Conservation (phyloP, 148 eudicot species). For the Pouteria glomerata region DNA sequence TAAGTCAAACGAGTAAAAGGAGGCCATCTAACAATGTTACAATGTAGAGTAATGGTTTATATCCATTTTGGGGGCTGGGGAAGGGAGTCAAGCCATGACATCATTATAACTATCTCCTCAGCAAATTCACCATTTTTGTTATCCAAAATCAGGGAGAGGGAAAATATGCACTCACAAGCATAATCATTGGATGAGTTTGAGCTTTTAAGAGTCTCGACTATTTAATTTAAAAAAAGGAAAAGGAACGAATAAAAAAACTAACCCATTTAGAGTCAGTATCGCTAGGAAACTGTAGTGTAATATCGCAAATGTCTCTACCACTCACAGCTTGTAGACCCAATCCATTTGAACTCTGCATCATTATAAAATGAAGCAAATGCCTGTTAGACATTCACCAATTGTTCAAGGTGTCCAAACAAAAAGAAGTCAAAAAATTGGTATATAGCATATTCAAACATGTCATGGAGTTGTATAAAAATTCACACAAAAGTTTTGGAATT, state of each 20-base stretch:
- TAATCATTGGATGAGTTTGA: conserved; percentile 1
- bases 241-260: conserved; percentile 19
- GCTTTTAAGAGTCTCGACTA: conserved; percentile 1
- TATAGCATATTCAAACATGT: background rate
- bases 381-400: background rate
- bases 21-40: background rate
- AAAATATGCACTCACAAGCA: background rate
- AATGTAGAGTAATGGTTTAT: too few species aligned
- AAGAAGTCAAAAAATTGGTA: background rate
- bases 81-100: background rate
- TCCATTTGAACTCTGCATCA: conserved; percentile 72
- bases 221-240: background rate
- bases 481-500: background rate
- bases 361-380: background rate
- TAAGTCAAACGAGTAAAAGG: conserved; percentile 1
- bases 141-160: background rate
- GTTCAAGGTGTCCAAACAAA: background rate
- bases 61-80: background rate
- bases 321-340: conserved; percentile 63
- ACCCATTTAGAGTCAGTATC: conserved; percentile 90
- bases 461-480: background rate
- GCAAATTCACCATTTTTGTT: background rate
- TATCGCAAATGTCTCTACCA: conserved; percentile 56
- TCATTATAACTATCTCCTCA: background rate
- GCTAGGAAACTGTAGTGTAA: conserved; percentile 65